A percentile compares a stretch with the other conserved stretches of the same genome.
Conservation (phyloP, 2,329 filamentous ascomycete genomes). For the Thielaviopsis musarum region DNA sequence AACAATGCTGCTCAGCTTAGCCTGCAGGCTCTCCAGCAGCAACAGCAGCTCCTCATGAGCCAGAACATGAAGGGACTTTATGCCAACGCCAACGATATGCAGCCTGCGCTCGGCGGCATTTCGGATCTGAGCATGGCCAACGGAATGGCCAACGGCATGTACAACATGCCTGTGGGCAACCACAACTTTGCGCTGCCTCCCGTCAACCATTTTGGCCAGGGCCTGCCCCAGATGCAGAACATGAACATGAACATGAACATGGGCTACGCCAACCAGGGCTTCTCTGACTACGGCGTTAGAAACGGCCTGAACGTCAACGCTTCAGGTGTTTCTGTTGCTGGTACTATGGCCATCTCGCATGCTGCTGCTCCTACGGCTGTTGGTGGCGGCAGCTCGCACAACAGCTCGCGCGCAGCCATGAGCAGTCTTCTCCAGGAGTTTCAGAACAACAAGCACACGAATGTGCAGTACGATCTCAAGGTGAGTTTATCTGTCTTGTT, state of each 20-base stretch:
- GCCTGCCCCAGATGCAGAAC: background rate
- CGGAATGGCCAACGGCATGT: background rate
- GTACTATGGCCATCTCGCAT: too few relatives aligned
- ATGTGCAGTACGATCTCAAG: constrained; percentile 62
- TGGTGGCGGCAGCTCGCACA: background rate
- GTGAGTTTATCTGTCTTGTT: constrained; percentile 21
- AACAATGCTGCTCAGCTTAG: too few relatives aligned
- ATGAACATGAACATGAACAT: background rate
- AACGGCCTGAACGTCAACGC: too few relatives aligned
- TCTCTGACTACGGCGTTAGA: background rate
- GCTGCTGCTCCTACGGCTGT: too few relatives aligned
- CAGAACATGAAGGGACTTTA: background rate
- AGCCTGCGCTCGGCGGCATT: too few relatives aligned
- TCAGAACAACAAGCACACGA: constrained; percentile 54
- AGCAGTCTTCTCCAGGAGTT: constrained; percentile 69
- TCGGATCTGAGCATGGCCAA: background rate
- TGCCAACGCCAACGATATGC: background rate
- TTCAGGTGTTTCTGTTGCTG: too few relatives aligned
- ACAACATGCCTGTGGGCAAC: background rate
- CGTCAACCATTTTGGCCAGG: background rate
- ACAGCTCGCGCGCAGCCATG: constrained; percentile 21
- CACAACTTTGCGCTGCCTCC: background rate
- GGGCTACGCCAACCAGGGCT: background rate
- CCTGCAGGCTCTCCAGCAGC: background rate
- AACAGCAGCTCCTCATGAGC: background rate